A percentile compares a stretch with the other conserved stretches of the same genome.
Evolutionary conservation across 805 yeast genomes (phyloP).

Genomic region (Candida arabinofermentans): DNA sequence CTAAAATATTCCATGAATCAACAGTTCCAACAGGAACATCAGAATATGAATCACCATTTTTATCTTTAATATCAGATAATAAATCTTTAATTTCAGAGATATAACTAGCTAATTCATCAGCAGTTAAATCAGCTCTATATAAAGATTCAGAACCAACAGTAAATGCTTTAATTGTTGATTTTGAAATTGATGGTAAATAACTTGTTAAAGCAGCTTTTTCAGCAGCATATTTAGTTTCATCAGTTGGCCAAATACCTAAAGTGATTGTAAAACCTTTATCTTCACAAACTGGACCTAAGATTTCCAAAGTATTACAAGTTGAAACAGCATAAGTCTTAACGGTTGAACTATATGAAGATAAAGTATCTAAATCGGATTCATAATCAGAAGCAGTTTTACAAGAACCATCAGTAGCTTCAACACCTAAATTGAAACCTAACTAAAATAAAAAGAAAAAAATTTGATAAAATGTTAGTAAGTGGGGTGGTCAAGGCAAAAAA

Average conservation of each 20-base stretch:
- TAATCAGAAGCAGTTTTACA: conserved; percentile 77
- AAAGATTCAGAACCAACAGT: conserved; percentile 95
- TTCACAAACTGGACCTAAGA: conserved; percentile 84
- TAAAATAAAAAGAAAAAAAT: background rate
- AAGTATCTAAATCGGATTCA: conserved; percentile 56
- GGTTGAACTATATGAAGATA: conserved; percentile 55
- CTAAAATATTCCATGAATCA: conserved; percentile 92
- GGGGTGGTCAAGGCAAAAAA: conserved; percentile 3
- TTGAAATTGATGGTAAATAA: conserved; percentile 71
- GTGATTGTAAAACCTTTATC: conserved; percentile 69
- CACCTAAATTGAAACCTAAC: conserved; percentile 84
- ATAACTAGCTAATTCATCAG: conserved; percentile 63
- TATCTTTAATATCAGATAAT: conserved; percentile 62
- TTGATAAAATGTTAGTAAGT: conserved; percentile 4
- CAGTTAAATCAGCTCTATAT: conserved; percentile 84
- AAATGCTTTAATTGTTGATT: conserved; percentile 66
- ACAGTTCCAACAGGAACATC: conserved; percentile 84
- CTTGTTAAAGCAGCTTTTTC: conserved; percentile 69
- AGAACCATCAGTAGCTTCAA: conserved; percentile 63
- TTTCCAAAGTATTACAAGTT: conserved; percentile 87
- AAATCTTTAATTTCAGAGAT: conserved; percentile 61
- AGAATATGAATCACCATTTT: conserved; percentile 73
- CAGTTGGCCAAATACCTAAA: conserved; percentile 93
- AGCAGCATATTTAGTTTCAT: conserved; percentile 66
- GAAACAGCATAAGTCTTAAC: conserved; percentile 88